These are phyloP conservation scores for Anethum foeniculum DNA, from an alignment of 140 eudicot genomes.

Conservation along the genomic window DNA sequence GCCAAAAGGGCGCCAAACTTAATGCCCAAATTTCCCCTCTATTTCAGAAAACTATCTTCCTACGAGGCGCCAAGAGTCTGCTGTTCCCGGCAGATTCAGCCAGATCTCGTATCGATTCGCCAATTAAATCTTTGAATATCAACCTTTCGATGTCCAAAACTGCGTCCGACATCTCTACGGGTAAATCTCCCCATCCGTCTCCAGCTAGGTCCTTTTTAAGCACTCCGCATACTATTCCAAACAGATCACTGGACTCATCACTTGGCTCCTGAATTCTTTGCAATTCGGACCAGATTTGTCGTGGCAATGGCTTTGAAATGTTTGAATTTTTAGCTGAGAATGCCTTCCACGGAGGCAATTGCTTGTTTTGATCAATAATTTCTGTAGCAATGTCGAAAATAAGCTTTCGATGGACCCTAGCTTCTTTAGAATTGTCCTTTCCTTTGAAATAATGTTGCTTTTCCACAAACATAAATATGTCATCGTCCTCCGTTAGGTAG, in stretches of 20 bases:
- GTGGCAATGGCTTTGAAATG: constrained; percentile 11
- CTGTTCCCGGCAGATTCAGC: constrained; percentile 34
- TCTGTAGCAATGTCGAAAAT: constrained; percentile 54
- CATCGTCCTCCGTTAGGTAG: constrained; percentile 41
- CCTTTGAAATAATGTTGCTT: constrained; percentile 45
- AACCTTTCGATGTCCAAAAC: constrained; percentile 64
- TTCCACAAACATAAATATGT: constrained; percentile 45
- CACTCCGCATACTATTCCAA: constrained; percentile 48
- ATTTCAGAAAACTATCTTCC: constrained; percentile 64
- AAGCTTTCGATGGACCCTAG: constrained; percentile 55
- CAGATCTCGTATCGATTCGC: constrained; percentile 54
- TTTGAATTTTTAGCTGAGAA: constrained; percentile 5
- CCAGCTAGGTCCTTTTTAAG: constrained; percentile 56
- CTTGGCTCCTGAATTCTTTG: constrained; percentile 39
- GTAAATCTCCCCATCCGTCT: constrained; percentile 58
- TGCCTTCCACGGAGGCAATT: constrained; percentile 72
- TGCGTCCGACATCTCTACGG: constrained; percentile 54
- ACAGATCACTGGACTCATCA: constrained; percentile 15
- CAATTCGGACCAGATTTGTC: constrained; percentile 61
- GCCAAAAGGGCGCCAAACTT: constrained; percentile 13
- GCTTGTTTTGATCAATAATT: constrained; percentile 38
- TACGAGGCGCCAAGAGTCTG: constrained; percentile 32
- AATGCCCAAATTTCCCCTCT: not conserved
- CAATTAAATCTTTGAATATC: constrained; percentile 71
- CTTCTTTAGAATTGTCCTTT: constrained; percentile 34